phyloP scores from a whole-genome alignment of 2,329 filamentous ascomycete genomes.

The Stagonosporopsis rhizophila region DNA sequence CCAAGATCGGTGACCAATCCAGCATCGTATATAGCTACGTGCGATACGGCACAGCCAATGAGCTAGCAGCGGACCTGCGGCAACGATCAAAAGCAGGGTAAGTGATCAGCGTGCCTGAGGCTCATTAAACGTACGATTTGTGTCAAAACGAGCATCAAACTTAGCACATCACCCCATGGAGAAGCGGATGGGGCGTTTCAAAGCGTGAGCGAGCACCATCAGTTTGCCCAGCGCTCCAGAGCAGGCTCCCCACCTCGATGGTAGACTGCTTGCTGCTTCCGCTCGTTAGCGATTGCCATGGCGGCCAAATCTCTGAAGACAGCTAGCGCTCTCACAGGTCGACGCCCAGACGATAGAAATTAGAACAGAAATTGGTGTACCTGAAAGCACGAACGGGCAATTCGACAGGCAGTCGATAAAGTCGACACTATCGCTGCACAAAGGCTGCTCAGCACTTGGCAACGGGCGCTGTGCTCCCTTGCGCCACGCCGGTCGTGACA shows the following conservation, averaged over 20 bases:
- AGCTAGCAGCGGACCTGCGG: conserved; percentile 18
- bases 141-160: conserved; percentile 6
- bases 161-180: conserved; percentile 15
- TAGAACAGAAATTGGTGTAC: conserved; percentile 20
- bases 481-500: conserved; percentile 24
- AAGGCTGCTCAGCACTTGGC: conserved; percentile 38
- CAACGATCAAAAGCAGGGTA: conserved; percentile 12
- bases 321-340: conserved; percentile 4
- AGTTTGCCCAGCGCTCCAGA: conserved; percentile 19
- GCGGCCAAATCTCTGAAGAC: conserved; percentile 1
- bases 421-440: conserved; percentile 29
- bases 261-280: conserved; percentile 4
- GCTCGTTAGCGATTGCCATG: conserved; percentile 5
- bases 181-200: conserved; percentile 24
- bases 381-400: conserved; percentile 26
- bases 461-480: conserved; percentile 27
- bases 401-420: conserved; percentile 18
- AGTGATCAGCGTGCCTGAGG: conserved; percentile 13
- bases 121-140: conserved; percentile 7
- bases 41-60: conserved; percentile 4
- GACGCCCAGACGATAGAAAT: conserved; percentile 1
- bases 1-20: not conserved
- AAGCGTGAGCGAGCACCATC: conserved; percentile 24
- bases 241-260: conserved; percentile 9
- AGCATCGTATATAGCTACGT: conserved; percentile 2